A percentile compares a stretch with the other conserved stretches of the same genome.
These are phyloP conservation scores for Litsea cubeba DNA, from an alignment of 164 flowering plant species.

Conservation along the genomic window DNA sequence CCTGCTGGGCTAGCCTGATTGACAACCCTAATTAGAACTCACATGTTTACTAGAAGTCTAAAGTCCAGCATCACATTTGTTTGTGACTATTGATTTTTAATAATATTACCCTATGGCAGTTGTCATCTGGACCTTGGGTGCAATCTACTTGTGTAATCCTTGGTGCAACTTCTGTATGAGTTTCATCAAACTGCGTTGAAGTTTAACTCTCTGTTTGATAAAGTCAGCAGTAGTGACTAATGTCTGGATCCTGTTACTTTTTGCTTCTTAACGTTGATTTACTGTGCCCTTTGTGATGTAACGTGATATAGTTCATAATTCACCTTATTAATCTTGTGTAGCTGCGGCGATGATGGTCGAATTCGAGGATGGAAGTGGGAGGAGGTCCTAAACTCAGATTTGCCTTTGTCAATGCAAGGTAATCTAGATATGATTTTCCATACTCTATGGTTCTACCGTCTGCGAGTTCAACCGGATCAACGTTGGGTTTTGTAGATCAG, in stretches of 20 bases:
- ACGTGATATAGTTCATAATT: conserved; percentile 1
- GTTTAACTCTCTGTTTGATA: not conserved
- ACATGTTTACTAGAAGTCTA: not conserved
- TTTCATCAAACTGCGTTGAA: not conserved
- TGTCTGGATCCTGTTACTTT: not conserved
- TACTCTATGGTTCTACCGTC: too few relatives aligned
- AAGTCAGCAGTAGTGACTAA: not conserved
- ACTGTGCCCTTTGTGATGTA: not conserved
- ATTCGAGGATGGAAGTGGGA: conserved; percentile 95
- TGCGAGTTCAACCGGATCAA: too few relatives aligned
- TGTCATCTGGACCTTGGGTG: not conserved
- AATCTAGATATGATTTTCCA: conserved; percentile 4
- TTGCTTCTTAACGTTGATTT: not conserved
- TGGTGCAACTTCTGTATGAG: not conserved
- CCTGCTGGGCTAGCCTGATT: too few relatives aligned
- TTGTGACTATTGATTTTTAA: too few relatives aligned
- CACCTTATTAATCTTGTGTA: conserved; percentile 25
- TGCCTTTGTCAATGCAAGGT: conserved; percentile 44
- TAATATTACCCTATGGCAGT: not conserved
- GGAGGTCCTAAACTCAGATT: conserved; percentile 42
- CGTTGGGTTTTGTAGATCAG: too few relatives aligned
- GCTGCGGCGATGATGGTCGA: conserved; percentile 99
- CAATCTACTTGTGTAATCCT: not conserved
- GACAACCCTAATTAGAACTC: too few relatives aligned
- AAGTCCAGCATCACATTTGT: not conserved